These are phyloP conservation scores for Taphrina wiesneri DNA, from an alignment of 1,139 yeast species.

Conservation along the genomic window DNA sequence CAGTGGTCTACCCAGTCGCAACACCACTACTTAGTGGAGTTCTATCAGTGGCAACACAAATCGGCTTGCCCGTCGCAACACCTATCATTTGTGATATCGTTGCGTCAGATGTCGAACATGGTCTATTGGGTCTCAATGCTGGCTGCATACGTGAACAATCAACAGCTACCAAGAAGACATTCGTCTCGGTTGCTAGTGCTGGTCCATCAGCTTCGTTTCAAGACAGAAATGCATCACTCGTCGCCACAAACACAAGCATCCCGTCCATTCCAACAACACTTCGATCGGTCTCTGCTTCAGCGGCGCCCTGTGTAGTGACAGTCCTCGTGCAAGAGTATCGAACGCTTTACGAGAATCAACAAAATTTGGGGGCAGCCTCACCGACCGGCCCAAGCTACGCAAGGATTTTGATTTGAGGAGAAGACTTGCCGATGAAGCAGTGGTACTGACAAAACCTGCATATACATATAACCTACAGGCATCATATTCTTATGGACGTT, in stretches of 20 bases:
- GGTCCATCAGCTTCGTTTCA: background rate
- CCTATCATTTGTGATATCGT: conserved; percentile 5
- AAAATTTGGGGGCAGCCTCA: background rate
- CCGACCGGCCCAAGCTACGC: background rate
- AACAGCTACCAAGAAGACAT: background rate
- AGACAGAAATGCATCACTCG: background rate
- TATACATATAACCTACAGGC: background rate
- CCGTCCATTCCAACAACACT: background rate
- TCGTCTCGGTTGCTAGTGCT: background rate
- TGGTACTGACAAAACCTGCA: background rate
- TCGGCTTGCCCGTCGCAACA: background rate
- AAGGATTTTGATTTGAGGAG: background rate
- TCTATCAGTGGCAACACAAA: background rate
- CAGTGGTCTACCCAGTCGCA: background rate
- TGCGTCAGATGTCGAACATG: conserved; percentile 1
- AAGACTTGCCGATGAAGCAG: background rate
- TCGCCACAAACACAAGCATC: background rate
- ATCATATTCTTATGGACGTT: conserved; percentile 1
- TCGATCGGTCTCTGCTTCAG: background rate
- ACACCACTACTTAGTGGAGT: conserved; percentile 1
- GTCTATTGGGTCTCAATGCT: background rate
- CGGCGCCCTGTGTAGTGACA: background rate
- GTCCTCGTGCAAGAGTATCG: background rate
- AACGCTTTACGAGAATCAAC: background rate
- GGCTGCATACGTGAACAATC: background rate